These are phyloP conservation scores for Sarocladium strictum DNA, from an alignment of 2,329 filamentous ascomycete species.

Conservation along the genomic window DNA sequence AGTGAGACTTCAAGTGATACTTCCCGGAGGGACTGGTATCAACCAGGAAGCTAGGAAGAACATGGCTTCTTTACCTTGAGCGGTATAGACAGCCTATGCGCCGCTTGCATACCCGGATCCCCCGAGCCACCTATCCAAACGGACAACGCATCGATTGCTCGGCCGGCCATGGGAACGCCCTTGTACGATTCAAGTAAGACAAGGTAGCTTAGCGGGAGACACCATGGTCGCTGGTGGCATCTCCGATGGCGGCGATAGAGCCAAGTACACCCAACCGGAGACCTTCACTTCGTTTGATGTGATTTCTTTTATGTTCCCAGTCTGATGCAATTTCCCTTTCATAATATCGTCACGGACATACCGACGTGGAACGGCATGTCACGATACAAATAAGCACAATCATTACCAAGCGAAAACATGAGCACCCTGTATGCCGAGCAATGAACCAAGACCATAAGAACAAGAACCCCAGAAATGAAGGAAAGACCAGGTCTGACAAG, in stretches of 20 bases:
- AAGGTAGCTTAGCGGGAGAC: background rate
- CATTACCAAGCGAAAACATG: conserved; percentile 5
- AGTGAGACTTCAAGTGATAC: no score
- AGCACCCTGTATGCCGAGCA: conserved; percentile 8
- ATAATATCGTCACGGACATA: conserved; percentile 6
- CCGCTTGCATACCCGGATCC: background rate
- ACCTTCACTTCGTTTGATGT: background rate
- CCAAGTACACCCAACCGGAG: background rate
- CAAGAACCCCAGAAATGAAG: conserved; percentile 1
- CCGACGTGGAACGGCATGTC: background rate
- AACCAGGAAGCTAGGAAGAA: background rate
- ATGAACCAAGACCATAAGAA: conserved; percentile 4
- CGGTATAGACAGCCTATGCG: background rate
- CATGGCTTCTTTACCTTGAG: background rate
- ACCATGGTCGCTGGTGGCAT: background rate
- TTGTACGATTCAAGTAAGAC: background rate
- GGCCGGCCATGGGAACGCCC: no score
- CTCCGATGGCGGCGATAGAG: no score
- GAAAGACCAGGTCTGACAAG: conserved; percentile 1
- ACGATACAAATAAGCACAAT: background rate
- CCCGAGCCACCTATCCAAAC: background rate
- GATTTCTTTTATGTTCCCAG: background rate
- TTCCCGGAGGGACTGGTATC: background rate
- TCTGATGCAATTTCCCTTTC: background rate
- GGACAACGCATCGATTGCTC: background rate